Percentiles rank a stretch among this genome's conserved stretches.
These are phyloP conservation scores for Suhomyces sp. DNA, from an alignment of 805 yeast species.

Conservation along the genomic window DNA sequence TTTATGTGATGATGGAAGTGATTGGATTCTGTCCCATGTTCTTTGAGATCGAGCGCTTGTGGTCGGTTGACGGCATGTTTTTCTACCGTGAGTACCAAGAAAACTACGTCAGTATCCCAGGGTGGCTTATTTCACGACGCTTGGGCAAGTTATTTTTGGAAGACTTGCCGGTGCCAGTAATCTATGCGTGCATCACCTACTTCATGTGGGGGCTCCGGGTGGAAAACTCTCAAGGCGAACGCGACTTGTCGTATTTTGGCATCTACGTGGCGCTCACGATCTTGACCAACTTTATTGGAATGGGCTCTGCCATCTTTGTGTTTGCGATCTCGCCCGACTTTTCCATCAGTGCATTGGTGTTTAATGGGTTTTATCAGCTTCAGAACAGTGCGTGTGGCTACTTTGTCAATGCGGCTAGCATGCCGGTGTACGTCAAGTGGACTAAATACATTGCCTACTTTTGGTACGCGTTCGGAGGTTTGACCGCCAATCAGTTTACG, in stretches of 20 bases:
- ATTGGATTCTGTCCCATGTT: slow-evolving; percentile 41
- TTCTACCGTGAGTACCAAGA: slow-evolving; percentile 65
- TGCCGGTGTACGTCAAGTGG: slow-evolving; percentile 32
- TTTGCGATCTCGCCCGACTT: slow-evolving; percentile 21
- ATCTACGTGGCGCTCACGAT: slow-evolving; percentile 19
- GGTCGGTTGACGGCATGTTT: slow-evolving; percentile 35
- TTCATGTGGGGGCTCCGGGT: slow-evolving; percentile 73
- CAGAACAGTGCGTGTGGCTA: slow-evolving; percentile 29
- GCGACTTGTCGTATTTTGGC: slow-evolving; percentile 18
- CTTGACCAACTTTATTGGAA: slow-evolving; percentile 16
- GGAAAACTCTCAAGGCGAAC: slow-evolving; percentile 11
- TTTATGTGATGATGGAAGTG: slow-evolving; percentile 38
- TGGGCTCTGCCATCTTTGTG: slow-evolving; percentile 19
- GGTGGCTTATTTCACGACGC: slow-evolving; percentile 65
- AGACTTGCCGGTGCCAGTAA: slow-evolving; percentile 60
- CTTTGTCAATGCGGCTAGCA: slow-evolving; percentile 24
- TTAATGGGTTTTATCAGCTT: slow-evolving; percentile 23
- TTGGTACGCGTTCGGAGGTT: slow-evolving; percentile 28
- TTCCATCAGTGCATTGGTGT: slow-evolving; percentile 16
- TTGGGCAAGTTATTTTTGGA: slow-evolving; percentile 64
- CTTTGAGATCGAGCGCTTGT: slow-evolving; percentile 38
- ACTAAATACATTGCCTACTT: slow-evolving; percentile 25
- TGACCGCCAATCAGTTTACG: slow-evolving; percentile 23
- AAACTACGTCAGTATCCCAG: slow-evolving; percentile 60
- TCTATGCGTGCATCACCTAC: slow-evolving; percentile 61